Base-by-base conservation (phyloP, 2,329 filamentous ascomycete species). In the Cladophialophora immunda region DNA sequence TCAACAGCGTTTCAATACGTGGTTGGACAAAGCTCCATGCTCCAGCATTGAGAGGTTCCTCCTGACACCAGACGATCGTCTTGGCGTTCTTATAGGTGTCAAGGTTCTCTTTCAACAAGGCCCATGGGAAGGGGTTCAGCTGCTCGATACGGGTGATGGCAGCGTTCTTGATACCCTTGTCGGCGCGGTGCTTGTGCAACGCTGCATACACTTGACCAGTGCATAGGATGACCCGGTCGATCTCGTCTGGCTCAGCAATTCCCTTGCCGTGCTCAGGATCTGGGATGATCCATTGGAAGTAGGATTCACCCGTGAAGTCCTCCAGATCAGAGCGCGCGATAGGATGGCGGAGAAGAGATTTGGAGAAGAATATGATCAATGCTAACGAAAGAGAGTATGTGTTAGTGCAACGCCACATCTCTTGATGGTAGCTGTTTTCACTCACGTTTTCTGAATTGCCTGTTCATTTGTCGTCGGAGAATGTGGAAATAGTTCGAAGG, bases 381-480 rank as follows among this genome's bases (percentile, higher is more conserved):
- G 95, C 92, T 94, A 52, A 8, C 59, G 45, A 76, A 71, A 65
- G 34, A 25, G 2, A 50, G 19, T 27, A 7, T 41, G 17, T 50
- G 62, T 67, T 61, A 61, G 25, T 50, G 19, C 27, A 41, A 29
- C 50, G 15, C 34, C 3, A 60, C 15, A 55, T n/a, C 29, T 29
- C 25, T n/a, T 15, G 11, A 2, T 45, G n/a, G 4, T 50, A 32
- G n/a, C 27, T 38, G n/a, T 19, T 25, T 34, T 34, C 50, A 86
- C 92, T 89, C 86, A 95, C 92, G 95, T 86, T 99, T 99, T 83
- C 95, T 90, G 91, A 99, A 99, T 79, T 99, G 94, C 76, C 95
- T 89, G 86, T 98, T 94, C 90, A 99, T 97, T 84, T 99, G 95
- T 81, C 95, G 89, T 79, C 95, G 92, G 71, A 99, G 87, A 73